Evolutionary conservation across 1,284 basidiomycete genomes (phyloP).

Genomic region (Naganishia liquefaciens): DNA sequence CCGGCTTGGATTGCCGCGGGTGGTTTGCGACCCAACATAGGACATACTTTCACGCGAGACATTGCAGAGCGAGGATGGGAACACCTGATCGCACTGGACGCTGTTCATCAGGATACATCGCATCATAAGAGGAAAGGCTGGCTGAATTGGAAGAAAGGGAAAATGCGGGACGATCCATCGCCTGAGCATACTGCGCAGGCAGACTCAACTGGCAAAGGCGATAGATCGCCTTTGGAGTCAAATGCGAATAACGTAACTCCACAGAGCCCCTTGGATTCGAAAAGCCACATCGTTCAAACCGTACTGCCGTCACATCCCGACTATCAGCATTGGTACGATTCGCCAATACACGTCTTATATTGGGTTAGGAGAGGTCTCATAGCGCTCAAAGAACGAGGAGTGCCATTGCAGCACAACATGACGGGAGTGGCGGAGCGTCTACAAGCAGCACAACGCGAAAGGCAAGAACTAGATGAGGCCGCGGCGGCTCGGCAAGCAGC

Average conservation of each 20-base stretch:
- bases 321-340: conserved; percentile 33
- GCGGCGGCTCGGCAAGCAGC: background rate
- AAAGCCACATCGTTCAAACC: background rate
- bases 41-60: conserved; percentile 20
- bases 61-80: conserved; percentile 30
- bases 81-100: conserved; percentile 14
- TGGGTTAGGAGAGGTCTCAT: conserved; percentile 32
- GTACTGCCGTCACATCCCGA: conserved; percentile 24
- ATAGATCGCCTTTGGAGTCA: background rate
- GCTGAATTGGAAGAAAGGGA: conserved; percentile 1
- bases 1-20: conserved; percentile 50
- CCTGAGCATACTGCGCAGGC: background rate
- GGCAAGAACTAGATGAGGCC: background rate
- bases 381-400: conserved; percentile 52
- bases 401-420: conserved; percentile 34
- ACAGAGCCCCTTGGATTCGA: background rate
- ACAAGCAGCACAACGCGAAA: background rate
- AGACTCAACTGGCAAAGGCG: background rate
- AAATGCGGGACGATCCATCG: background rate
- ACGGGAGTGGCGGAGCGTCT: conserved; percentile 1
- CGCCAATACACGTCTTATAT: conserved; percentile 31
- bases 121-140: background rate
- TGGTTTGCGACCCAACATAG: conserved; percentile 38
- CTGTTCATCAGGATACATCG: background rate
- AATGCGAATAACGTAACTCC: too few relatives aligned